phyloP scores from a whole-genome alignment of 176 grass and related monocot species.

The Dactylis glomerata region DNA sequence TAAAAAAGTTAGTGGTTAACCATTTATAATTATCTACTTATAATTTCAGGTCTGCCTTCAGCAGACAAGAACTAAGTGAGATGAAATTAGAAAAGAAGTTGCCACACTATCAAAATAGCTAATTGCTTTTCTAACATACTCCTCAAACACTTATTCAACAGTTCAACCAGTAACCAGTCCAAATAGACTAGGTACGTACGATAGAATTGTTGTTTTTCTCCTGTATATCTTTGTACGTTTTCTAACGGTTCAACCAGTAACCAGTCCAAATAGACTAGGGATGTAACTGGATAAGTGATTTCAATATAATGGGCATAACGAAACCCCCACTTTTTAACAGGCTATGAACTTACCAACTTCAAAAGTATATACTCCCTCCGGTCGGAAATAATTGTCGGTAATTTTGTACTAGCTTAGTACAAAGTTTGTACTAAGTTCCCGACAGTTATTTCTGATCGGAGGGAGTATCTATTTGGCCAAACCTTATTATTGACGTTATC shows the following conservation, averaged over 20 bases:
- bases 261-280: too few relatives aligned
- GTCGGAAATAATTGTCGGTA: too few relatives aligned
- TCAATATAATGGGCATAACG: background rate
- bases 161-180: constrained; percentile 3
- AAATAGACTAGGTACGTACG: background rate
- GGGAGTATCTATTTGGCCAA: background rate
- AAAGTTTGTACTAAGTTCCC: too few relatives aligned
- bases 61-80: background rate
- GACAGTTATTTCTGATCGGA: too few relatives aligned
- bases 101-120: background rate
- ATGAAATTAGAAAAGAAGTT: background rate
- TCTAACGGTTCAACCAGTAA: background rate
- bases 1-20: background rate
- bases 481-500: background rate
- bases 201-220: background rate
- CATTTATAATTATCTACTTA: background rate
- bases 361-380: constrained; percentile 5
- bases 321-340: background rate
- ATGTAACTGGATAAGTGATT: background rate
- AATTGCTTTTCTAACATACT: background rate
- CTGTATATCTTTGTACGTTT: background rate
- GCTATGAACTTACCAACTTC: background rate
- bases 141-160: background rate
- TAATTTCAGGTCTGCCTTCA: background rate
- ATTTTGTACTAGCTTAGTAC: too few relatives aligned